Percentiles rank a stretch among this genome's conserved stretches.
Conservation (phyloP, 2,329 filamentous ascomycete species). For the Nannizziopsis barbatae region DNA sequence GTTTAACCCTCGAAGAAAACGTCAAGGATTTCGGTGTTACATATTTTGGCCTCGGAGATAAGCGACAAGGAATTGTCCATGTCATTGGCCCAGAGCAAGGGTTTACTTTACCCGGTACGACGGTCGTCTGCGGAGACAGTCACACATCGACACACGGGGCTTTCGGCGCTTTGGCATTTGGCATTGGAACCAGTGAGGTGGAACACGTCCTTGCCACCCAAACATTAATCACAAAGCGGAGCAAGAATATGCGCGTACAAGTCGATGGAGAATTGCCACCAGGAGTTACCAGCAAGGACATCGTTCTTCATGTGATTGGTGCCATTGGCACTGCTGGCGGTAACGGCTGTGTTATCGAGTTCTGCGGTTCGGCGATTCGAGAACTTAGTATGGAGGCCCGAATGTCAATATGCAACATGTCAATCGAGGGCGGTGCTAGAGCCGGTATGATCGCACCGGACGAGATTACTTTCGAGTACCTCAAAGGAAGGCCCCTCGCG, state of each 20-base stretch:
- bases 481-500: slow-evolving; percentile 80
- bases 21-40: slow-evolving; percentile 93
- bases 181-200: slow-evolving; percentile 95
- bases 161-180: slow-evolving; percentile 87
- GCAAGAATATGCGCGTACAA: slow-evolving; percentile 97
- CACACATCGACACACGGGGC: slow-evolving; percentile 97
- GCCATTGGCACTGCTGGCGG: slow-evolving; percentile 90
- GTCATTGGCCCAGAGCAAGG: slow-evolving; percentile 97
- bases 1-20: slow-evolving; percentile 91
- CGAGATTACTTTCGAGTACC: slow-evolving; percentile 85
- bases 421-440: slow-evolving; percentile 87
- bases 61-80: slow-evolving; percentile 95
- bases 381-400: slow-evolving; percentile 86
- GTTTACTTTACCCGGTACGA: slow-evolving; percentile 94
- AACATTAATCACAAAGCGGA: slow-evolving; percentile 84
- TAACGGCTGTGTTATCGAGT: slow-evolving; percentile 91
- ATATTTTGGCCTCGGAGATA: slow-evolving; percentile 93
- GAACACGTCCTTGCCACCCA: slow-evolving; percentile 97
- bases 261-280: slow-evolving; percentile 82
- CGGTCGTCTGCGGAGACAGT: slow-evolving; percentile 93
- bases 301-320: slow-evolving; percentile 86
- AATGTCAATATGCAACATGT: slow-evolving; percentile 99
- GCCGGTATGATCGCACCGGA: slow-evolving; percentile 97
- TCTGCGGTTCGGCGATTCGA: slow-evolving; percentile 88
- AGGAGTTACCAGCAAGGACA: slow-evolving; percentile 92